A percentile compares a stretch with the other conserved stretches of the same genome.
Evolutionary conservation across 2,329 filamentous ascomycete genomes (phyloP).

Genomic region (Cladosporium oxysporum): DNA sequence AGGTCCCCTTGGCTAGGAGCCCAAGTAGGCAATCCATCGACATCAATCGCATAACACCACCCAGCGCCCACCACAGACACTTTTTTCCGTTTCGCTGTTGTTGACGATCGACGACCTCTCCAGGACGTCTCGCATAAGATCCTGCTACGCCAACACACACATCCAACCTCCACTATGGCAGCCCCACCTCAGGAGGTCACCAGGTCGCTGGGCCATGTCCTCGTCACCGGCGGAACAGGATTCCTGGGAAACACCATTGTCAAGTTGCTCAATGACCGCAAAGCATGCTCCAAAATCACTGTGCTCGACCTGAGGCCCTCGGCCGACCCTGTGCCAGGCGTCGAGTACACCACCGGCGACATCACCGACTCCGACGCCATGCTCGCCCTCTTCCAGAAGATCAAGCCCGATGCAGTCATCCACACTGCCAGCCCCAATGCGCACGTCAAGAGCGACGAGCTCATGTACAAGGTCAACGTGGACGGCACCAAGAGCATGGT

Average conservation of each 20-base stretch:
- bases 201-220: conserved; percentile 46
- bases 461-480: conserved; percentile 54
- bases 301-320: conserved; percentile 51
- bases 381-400: conserved; percentile 43
- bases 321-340: conserved; percentile 43
- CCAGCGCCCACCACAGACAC: neutral
- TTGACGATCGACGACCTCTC: neutral
- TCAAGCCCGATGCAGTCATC: conserved; percentile 51
- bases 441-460: conserved; percentile 32
- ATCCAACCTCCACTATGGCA: neutral
- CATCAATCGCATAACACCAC: neutral
- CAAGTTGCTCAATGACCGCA: conserved; percentile 44
- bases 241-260: conserved; percentile 56
- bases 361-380: conserved; percentile 49
- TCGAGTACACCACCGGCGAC: conserved; percentile 53
- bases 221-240: conserved; percentile 54
- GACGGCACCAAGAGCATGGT: conserved; percentile 53
- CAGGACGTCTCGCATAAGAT: neutral
- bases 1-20: neutral
- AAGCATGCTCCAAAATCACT: conserved; percentile 47
- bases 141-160: neutral
- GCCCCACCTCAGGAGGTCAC: conserved; percentile 12
- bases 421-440: conserved; percentile 52
- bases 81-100: neutral
- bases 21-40: neutral